Evolutionary conservation across 306 rosid species (phyloP).

Genomic region (Arachis hypogaea): DNA sequence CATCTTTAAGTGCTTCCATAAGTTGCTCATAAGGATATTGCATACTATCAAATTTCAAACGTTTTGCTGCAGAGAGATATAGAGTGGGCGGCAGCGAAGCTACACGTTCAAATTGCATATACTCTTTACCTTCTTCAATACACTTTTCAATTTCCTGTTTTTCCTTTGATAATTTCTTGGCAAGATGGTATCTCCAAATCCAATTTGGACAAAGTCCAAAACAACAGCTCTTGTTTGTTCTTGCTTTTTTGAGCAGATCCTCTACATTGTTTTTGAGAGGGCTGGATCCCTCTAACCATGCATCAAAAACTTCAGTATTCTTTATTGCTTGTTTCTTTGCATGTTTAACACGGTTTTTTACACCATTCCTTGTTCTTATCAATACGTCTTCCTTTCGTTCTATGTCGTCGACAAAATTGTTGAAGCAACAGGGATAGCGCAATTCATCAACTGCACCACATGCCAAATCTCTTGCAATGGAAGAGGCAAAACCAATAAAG

Average conservation of each 20-base stretch:
- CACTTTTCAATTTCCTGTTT: not conserved
- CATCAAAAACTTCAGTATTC: not conserved
- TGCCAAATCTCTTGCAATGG: not conserved
- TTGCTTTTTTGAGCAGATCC: not conserved
- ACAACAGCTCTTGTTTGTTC: not conserved
- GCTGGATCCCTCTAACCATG: constrained; percentile 12
- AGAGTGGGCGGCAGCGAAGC: not conserved
- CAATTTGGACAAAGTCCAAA: constrained; percentile 17
- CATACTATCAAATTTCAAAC: constrained; percentile 3
- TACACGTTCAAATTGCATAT: not conserved
- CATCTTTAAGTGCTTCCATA: constrained; percentile 19
- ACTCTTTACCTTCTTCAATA: not conserved
- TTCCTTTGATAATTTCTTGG: constrained; percentile 10
- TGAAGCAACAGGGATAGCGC: constrained; percentile 12
- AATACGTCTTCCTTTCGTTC: not conserved
- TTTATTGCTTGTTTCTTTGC: not conserved
- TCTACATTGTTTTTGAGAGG: not conserved
- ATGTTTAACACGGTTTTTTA: not conserved
- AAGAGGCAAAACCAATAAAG: not conserved
- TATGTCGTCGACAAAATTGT: not conserved
- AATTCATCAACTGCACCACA: not conserved
- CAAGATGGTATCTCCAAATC: constrained; percentile 8
- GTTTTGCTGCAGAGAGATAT: not conserved
- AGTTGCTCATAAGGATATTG: not conserved
- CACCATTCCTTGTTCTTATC: not conserved